phyloP scores from a whole-genome alignment of 139 green algal genomes.

The Tetradesmus obliquus region DNA sequence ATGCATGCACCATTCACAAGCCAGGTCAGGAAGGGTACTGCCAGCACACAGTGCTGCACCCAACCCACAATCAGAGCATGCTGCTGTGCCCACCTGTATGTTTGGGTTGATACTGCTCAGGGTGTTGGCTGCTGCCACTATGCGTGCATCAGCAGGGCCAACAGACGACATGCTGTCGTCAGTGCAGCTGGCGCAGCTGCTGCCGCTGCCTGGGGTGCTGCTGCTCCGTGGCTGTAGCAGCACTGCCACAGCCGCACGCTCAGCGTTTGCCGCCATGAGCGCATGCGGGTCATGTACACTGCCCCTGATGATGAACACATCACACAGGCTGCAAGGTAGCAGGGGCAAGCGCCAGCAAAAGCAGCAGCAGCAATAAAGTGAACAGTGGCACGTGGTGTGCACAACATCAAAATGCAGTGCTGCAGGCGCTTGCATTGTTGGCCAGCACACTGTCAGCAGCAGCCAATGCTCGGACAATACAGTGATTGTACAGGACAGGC shows the following conservation, averaged over 20 bases:
- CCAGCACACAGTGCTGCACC: no score
- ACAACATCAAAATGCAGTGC: no score
- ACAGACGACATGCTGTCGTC: not conserved
- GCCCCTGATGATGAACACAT: slow-evolving; percentile 9
- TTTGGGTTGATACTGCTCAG: slow-evolving; percentile 16
- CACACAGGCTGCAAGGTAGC: not conserved
- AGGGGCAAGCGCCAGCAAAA: not conserved
- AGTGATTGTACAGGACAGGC: no score
- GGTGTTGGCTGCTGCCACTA: not conserved
- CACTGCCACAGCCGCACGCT: not conserved
- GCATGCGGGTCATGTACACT: not conserved
- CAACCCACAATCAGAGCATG: not conserved
- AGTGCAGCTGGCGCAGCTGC: not conserved
- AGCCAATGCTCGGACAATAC: no score
- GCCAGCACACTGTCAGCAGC: no score
- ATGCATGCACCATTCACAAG: no score
- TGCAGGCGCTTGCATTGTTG: no score
- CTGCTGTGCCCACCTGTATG: not conserved
- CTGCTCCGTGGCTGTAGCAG: slow-evolving; percentile 10
- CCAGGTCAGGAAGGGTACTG: no score
- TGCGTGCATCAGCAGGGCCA: not conserved
- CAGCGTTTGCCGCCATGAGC: not conserved
- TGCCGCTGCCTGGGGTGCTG: not conserved
- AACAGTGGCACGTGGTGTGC: no score
- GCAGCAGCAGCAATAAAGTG: no score